Evolutionary conservation across 345 rosid species (phyloP).

Genomic region (Eucalyptus caleyi): DNA sequence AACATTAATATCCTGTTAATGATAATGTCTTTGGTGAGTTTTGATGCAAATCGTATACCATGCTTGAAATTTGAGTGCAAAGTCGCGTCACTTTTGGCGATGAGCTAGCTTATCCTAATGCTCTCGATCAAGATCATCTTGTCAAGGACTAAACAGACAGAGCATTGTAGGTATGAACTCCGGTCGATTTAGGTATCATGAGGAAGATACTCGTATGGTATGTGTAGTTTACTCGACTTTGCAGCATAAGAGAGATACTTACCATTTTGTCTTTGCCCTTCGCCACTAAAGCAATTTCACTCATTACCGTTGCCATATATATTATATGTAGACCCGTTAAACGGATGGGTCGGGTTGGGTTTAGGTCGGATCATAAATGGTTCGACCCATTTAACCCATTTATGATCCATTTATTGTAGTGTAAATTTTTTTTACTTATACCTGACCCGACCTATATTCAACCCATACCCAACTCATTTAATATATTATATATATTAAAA

Average conservation of each 20-base stretch:
- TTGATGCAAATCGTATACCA: not conserved
- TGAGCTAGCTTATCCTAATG: not conserved
- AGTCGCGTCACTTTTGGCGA: not conserved
- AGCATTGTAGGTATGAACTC: not conserved
- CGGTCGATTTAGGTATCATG: not conserved
- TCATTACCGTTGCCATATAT: not conserved
- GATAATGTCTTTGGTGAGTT: not conserved
- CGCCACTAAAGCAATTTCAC: not conserved
- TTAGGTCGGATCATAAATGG: too few species aligned
- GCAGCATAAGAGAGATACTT: not conserved
- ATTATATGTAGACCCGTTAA: too few species aligned
- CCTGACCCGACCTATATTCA: rapidly evolving
- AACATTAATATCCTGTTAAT: not conserved
- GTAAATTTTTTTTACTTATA: too few species aligned
- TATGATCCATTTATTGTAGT: too few species aligned
- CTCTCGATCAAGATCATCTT: not conserved
- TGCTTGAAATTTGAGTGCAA: not conserved
- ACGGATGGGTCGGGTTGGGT: rapidly evolving
- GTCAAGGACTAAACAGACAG: not conserved
- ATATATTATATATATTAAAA: too few species aligned
- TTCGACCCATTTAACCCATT: too few species aligned
- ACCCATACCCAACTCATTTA: too few species aligned
- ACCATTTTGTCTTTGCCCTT: not conserved
- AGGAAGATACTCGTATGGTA: not conserved
- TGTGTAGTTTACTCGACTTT: not conserved